phyloP scores from a whole-genome alignment of 2,329 filamentous ascomycete species.

The Atkinsonella hypoxylon region DNA sequence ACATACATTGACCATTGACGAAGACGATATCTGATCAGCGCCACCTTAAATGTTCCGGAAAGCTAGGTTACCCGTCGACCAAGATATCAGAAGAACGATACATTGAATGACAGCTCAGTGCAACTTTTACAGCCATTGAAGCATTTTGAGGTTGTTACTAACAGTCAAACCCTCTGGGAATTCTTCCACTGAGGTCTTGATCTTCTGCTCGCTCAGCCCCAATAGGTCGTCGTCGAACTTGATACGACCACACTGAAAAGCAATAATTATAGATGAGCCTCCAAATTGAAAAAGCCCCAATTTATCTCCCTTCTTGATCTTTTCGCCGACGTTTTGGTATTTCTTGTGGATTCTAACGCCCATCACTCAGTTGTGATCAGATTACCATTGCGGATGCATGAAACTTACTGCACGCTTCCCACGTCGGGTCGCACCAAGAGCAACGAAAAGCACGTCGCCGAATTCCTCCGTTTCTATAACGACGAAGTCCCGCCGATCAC shows the following conservation, averaged over 20 bases:
- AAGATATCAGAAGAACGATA: too few species aligned
- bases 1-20: too few species aligned
- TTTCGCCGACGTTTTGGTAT: constrained; percentile 16
- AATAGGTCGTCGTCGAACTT: constrained; percentile 26
- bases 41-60: too few species aligned
- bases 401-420: constrained; percentile 26
- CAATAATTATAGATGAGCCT: constrained; percentile 28
- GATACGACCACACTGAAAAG: constrained; percentile 24
- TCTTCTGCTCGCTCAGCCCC: constrained; percentile 17
- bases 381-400: background rate
- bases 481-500: constrained; percentile 25
- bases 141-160: too few species aligned
- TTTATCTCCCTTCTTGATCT: constrained; percentile 27
- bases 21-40: too few species aligned
- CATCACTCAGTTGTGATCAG: background rate
- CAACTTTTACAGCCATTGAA: too few species aligned
- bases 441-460: constrained; percentile 29
- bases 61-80: too few species aligned
- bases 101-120: too few species aligned
- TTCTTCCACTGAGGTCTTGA: constrained; percentile 24
- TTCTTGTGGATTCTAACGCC: constrained; percentile 21
- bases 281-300: constrained; percentile 28
- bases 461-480: constrained; percentile 25
- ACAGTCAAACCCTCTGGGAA: background rate
- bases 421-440: constrained; percentile 27